phyloP scores from a whole-genome alignment of 1,284 basidiomycete species.

The Phylloporus sp. region DNA sequence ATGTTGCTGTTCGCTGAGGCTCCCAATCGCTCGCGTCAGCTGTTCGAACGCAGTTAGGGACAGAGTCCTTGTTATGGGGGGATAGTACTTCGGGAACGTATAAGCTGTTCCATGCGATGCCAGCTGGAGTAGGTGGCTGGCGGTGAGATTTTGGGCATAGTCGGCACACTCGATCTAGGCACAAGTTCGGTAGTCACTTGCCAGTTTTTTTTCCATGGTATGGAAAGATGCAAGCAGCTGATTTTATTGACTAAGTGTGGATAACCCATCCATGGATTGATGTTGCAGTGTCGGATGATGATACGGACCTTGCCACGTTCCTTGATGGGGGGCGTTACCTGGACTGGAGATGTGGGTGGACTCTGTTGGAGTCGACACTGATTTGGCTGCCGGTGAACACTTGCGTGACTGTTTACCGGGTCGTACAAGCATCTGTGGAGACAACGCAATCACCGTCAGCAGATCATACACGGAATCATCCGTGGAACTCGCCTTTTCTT shows the following conservation, averaged over 20 bases:
- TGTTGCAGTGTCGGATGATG: conserved; percentile 40
- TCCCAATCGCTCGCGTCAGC: conserved; percentile 50
- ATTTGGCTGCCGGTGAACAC: conserved; percentile 48
- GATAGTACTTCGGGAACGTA: conserved; percentile 44
- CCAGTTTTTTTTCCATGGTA: conserved; percentile 62
- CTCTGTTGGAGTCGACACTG: conserved; percentile 55
- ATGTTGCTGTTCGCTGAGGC: conserved; percentile 58
- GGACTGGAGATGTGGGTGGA: conserved; percentile 59
- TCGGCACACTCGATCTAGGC: conserved; percentile 72
- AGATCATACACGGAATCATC: conserved; percentile 54
- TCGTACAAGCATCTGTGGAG: too few relatives aligned
- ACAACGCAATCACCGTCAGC: too few relatives aligned
- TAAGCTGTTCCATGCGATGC: conserved; percentile 52
- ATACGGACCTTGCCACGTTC: conserved; percentile 49
- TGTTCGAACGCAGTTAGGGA: conserved; percentile 62
- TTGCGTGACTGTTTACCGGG: conserved; percentile 59
- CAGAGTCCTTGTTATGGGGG: conserved; percentile 61
- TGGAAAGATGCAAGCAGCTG: conserved; percentile 63
- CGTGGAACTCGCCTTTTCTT: conserved; percentile 39
- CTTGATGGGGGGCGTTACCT: conserved; percentile 49
- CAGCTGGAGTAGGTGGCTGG: conserved; percentile 49
- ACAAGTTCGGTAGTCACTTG: conserved; percentile 73
- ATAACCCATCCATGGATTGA: conserved; percentile 50
- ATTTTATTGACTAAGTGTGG: conserved; percentile 66
- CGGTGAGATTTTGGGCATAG: conserved; percentile 47